phyloP scores from a whole-genome alignment of 306 rosid genomes.

The Corylus americana region DNA sequence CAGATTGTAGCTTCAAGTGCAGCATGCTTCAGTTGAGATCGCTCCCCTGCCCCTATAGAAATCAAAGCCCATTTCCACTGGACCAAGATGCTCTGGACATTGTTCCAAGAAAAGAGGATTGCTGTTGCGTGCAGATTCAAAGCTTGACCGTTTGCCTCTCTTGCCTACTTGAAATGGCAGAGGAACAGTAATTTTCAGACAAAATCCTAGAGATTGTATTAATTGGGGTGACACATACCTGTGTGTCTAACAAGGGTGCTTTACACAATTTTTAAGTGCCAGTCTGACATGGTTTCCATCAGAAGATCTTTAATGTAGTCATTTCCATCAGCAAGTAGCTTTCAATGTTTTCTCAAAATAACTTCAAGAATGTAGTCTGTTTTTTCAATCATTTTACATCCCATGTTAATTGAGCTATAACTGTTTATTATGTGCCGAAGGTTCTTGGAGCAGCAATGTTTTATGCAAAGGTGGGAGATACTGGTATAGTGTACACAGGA shows the following conservation, averaged over 20 bases:
- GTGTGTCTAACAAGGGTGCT: not conserved
- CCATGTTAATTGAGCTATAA: constrained; percentile 11
- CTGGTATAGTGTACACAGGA: constrained; percentile 88
- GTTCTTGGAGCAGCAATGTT: constrained; percentile 98
- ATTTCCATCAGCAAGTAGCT: not conserved
- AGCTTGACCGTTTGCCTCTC: not conserved
- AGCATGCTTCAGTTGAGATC: no score
- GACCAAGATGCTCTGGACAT: no score
- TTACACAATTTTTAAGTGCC: not conserved
- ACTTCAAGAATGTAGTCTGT: not conserved
- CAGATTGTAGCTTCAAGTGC: no score
- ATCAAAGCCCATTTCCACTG: no score
- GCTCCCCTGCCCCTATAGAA: no score
- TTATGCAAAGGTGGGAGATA: constrained; percentile 90
- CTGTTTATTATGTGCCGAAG: constrained; percentile 42
- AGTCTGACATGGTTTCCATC: not conserved
- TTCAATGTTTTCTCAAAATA: not conserved
- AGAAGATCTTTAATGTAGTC: not conserved
- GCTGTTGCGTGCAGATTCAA: not conserved
- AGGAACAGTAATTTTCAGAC: not conserved
- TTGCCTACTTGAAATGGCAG: not conserved
- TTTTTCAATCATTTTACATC: not conserved
- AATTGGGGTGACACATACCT: not conserved
- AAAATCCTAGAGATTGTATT: not conserved
- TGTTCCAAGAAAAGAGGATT: no score